Evolutionary conservation across 129 eudicot genomes (phyloP), one percentile per base, ranked within the genome.

Genomic region (Lactuca sativa): DNA sequence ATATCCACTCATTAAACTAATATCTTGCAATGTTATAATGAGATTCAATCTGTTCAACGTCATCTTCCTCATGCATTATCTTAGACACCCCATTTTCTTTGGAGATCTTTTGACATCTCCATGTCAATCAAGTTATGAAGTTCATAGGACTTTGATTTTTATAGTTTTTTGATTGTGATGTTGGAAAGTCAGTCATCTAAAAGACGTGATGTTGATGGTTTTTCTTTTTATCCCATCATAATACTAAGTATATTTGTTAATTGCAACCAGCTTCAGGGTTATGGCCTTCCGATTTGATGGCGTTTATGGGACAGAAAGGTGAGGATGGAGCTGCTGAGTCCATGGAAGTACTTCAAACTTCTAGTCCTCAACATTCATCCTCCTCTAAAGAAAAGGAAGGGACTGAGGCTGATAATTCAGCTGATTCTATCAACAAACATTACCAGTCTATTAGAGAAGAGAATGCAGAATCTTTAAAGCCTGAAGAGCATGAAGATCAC

Each of bases 301-400:
- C 81, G 56, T 82, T 88, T 61, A 81, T 82, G 84, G 96, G 95
- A 36, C 86, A 82, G 31, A 84, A 79, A 80, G 78, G 60, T 38
- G 97, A 47, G 66, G 85, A 85, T 55, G 72, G 61, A 55, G 37
- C 51, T 37, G 77, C 56, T 30, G 85, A 83, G 59, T 73, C 92
- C 12, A 25, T 3, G 32, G 84, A 80, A 57, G 41, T 38, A 60
- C 56, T 79, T 59, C 88, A 78, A 47, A 65, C 82, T 40, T 72
- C 73, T 60, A 59, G 66, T 59, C 78, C 73, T 47, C 17, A 77
- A 53, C 10, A 61, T 61, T 67, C 74, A 21, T 69, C 86, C 34
- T 56, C 66, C 41, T 32, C 75, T 60, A 79, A 74, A 72, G 88
- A 82, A 61, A 68, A 80, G 18, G 80, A 74, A 58, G 77, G 9